Evolutionary conservation across 2,329 filamentous ascomycete genomes (phyloP).

Genomic region (Trichoderma atroviride): DNA sequence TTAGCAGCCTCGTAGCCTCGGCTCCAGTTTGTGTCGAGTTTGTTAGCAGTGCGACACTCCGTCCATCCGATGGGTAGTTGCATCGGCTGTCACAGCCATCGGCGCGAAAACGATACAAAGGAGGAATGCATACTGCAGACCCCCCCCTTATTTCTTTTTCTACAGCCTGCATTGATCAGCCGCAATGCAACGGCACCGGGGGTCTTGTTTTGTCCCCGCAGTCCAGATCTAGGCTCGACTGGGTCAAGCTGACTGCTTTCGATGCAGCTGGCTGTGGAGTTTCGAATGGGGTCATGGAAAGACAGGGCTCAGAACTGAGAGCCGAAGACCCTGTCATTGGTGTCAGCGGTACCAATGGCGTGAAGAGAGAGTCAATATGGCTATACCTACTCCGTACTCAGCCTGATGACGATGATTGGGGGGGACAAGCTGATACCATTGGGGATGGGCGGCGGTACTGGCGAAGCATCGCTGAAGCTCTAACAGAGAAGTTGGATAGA

Average conservation of each 20-base stretch:
- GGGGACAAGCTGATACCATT: not conserved
- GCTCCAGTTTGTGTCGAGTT: not conserved
- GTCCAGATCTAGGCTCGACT: conserved; percentile 19
- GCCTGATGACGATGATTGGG: not conserved
- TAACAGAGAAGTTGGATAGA: not conserved
- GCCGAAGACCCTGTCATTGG: conserved; percentile 1
- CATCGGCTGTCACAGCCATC: conserved; percentile 1
- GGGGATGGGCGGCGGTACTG: not conserved
- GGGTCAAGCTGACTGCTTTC: conserved; percentile 2
- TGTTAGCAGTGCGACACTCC: not conserved
- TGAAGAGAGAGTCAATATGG: not conserved
- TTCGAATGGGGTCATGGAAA: not conserved
- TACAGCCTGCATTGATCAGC: conserved; percentile 14
- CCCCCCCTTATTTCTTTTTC: conserved; percentile 10
- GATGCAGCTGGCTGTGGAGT: conserved; percentile 15
- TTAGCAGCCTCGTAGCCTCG: not conserved
- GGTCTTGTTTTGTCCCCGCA: conserved; percentile 7
- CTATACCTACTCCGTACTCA: not conserved
- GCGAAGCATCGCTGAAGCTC: not conserved
- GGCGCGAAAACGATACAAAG: not conserved
- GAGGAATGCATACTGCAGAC: not conserved
- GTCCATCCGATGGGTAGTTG: not conserved
- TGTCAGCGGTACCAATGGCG: not conserved
- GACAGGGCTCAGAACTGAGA: not conserved
- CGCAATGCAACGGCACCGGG: conserved; percentile 16